Conservation (phyloP, 345 rosid genomes). For the Conringia planisiliqua region DNA sequence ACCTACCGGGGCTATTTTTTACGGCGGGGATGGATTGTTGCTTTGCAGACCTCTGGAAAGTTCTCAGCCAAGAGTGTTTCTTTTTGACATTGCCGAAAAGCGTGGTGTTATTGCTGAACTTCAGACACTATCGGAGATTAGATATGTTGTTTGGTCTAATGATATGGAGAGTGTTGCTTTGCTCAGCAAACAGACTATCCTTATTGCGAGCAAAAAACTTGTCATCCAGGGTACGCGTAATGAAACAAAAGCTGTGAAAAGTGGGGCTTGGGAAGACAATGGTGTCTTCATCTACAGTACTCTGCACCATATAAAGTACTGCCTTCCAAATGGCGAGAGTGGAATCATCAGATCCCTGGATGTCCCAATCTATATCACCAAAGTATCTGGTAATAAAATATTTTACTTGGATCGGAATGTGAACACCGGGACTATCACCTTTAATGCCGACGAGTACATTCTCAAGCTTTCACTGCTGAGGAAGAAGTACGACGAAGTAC, state of each 20-base stretch:
- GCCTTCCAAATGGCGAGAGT: not conserved
- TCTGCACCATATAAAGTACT: not conserved
- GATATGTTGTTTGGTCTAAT: not conserved
- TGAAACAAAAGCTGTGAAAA: not conserved
- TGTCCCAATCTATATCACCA: conserved; percentile 1
- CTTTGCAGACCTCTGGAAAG: not conserved
- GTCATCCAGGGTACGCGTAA: not conserved
- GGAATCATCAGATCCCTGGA: not conserved
- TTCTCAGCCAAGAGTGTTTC: not conserved
- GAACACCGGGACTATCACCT: not conserved
- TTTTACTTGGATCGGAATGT: not conserved
- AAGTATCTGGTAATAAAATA: not conserved
- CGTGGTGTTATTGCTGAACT: not conserved
- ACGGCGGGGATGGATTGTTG: not conserved
- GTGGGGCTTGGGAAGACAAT: not conserved
- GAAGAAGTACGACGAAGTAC: not conserved
- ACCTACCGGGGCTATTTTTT: not conserved
- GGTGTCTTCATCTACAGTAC: not conserved
- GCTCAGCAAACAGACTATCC: not conserved
- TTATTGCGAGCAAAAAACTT: not conserved
- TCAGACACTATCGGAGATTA: not conserved
- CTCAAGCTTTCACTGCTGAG: not conserved
- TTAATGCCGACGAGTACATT: not conserved
- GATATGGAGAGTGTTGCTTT: not conserved
- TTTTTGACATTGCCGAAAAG: not conserved